Conservation (phyloP, 2,329 filamentous ascomycete genomes). For the Sordariomycetes sp. region DNA sequence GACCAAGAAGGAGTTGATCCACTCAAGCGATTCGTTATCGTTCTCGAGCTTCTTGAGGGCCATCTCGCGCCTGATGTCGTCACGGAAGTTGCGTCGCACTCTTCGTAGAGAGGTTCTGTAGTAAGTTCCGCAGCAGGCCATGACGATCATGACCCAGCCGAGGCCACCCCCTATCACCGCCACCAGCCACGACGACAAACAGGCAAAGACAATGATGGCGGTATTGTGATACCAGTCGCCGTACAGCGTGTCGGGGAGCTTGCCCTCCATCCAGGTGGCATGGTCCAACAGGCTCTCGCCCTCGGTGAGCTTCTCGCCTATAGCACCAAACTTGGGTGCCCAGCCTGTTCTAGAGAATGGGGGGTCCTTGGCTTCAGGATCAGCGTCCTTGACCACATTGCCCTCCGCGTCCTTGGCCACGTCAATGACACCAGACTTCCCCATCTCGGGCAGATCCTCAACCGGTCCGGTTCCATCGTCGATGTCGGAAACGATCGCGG, state of each 20-base stretch:
- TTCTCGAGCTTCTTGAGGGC: slow-evolving; percentile 80
- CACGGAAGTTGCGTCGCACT: slow-evolving; percentile 89
- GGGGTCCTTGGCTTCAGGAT: slow-evolving; percentile 41
- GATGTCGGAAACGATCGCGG: slow-evolving; percentile 70
- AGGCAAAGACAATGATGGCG: slow-evolving; percentile 88
- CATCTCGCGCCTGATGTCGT: slow-evolving; percentile 86
- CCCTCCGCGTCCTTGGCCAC: slow-evolving; percentile 39
- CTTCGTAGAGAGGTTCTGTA: slow-evolving; percentile 92
- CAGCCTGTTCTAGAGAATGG: slow-evolving; percentile 59
- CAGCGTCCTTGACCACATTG: slow-evolving; percentile 37
- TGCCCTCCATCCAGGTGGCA: slow-evolving; percentile 75
- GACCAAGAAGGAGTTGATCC: slow-evolving; percentile 97
- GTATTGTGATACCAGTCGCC: slow-evolving; percentile 99
- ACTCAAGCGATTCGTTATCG: slow-evolving; percentile 87
- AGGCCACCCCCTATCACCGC: slow-evolving; percentile 85
- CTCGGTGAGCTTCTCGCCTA: slow-evolving; percentile 43
- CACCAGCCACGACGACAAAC: slow-evolving; percentile 80
- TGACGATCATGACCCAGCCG: slow-evolving; percentile 87
- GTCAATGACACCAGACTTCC: slow-evolving; percentile 59
- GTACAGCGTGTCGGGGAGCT: slow-evolving; percentile 81
- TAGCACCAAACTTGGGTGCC: slow-evolving; percentile 77
- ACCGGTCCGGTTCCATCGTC: slow-evolving; percentile 60
- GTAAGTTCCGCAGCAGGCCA: slow-evolving; percentile 88
- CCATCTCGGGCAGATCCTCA: slow-evolving; percentile 70
- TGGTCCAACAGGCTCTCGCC: slow-evolving; percentile 73